Evolutionary conservation across 148 eudicot genomes (phyloP).

Genomic region (Bassia scoparia): DNA sequence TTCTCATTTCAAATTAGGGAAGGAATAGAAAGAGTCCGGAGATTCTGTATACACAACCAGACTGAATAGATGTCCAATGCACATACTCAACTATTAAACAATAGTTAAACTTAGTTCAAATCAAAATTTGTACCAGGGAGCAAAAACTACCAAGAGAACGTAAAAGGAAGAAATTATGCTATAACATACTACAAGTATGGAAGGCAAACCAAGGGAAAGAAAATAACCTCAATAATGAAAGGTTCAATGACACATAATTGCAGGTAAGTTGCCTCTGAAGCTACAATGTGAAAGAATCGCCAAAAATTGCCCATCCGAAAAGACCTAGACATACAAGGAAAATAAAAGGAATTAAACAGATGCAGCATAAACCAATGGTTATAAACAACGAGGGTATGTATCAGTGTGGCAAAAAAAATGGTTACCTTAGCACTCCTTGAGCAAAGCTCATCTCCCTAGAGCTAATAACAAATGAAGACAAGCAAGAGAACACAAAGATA

Average conservation of each 20-base stretch:
- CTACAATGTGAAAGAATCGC: slow-evolving; percentile 51
- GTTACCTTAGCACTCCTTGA: slow-evolving; percentile 63
- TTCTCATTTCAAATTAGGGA: no score
- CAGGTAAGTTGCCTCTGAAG: slow-evolving; percentile 68
- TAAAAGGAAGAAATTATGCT: no score
- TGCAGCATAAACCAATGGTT: neutral
- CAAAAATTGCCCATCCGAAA: slow-evolving; percentile 73
- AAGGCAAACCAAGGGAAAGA: no score
- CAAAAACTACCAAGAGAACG: no score
- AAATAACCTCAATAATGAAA: slow-evolving; percentile 66
- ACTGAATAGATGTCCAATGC: neutral
- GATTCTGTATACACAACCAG: no score
- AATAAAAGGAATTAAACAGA: neutral
- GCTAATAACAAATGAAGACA: slow-evolving; percentile 44
- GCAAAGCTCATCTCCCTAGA: slow-evolving; percentile 78
- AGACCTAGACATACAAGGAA: slow-evolving; percentile 38
- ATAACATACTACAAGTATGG: no score
- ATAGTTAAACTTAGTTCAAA: neutral
- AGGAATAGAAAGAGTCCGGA: no score
- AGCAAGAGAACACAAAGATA: slow-evolving; percentile 66
- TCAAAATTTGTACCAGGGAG: no score
- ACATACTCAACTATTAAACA: neutral
- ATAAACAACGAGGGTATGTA: slow-evolving; percentile 2
- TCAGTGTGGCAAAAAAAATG: neutral
- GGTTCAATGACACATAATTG: slow-evolving; percentile 73